Evolutionary conservation across 176 grass and related monocot species (phyloP).

Genomic region (Avena atlantica): DNA sequence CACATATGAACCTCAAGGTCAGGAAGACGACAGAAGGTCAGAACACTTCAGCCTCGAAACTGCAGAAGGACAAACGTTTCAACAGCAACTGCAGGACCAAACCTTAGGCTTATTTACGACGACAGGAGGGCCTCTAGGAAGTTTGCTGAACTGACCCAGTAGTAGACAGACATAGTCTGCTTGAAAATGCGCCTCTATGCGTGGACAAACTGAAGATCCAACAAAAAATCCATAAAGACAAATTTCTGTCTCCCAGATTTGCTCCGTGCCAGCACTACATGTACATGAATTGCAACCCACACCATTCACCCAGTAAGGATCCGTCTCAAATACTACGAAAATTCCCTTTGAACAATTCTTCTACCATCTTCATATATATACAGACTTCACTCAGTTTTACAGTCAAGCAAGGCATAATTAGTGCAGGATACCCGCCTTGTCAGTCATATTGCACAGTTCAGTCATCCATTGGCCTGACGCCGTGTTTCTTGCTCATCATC

Average conservation of each 20-base stretch:
- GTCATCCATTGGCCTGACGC: too few relatives aligned
- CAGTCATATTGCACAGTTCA: too few relatives aligned
- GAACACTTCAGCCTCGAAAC: slow-evolving; percentile 17
- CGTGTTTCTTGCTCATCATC: too few relatives aligned
- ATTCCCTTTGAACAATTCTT: too few relatives aligned
- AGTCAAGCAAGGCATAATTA: too few relatives aligned
- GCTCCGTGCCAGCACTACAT: background rate
- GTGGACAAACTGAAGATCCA: background rate
- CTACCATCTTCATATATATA: too few relatives aligned
- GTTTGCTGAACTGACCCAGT: background rate
- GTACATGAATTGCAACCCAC: slow-evolving; percentile 13
- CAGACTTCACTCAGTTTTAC: background rate
- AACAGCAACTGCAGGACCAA: background rate
- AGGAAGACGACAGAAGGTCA: background rate
- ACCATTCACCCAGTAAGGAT: background rate
- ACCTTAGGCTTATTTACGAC: background rate
- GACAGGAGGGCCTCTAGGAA: too few relatives aligned
- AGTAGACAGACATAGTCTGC: background rate
- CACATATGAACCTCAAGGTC: too few relatives aligned
- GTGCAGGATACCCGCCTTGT: too few relatives aligned
- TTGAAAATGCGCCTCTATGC: background rate
- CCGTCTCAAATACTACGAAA: too few relatives aligned
- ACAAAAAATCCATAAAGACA: background rate
- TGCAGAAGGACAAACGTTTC: background rate
- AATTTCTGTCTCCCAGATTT: background rate